phyloP scores from a whole-genome alignment of 805 yeast genomes.

The Kazachstania bromeliacearum region DNA sequence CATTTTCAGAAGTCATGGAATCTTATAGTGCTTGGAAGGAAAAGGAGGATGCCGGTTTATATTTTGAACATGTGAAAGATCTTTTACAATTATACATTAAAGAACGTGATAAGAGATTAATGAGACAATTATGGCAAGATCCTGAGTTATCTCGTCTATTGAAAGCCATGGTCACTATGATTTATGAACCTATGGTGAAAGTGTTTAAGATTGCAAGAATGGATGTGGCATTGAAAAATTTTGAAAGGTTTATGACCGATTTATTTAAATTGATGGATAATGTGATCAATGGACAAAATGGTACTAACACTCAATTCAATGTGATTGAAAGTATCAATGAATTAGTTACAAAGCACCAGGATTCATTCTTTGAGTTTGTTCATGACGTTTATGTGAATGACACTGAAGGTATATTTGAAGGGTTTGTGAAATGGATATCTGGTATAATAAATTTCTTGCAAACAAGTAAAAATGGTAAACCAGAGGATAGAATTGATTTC shows the following conservation, averaged over 20 bases:
- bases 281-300: slow-evolving; percentile 33
- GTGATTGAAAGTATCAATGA: slow-evolving; percentile 44
- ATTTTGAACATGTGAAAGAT: slow-evolving; percentile 48
- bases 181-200: slow-evolving; percentile 64
- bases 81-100: slow-evolving; percentile 56
- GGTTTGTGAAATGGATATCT: slow-evolving; percentile 66
- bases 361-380: slow-evolving; percentile 61
- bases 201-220: slow-evolving; percentile 60
- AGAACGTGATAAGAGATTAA: slow-evolving; percentile 62
- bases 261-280: slow-evolving; percentile 49
- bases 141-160: slow-evolving; percentile 69
- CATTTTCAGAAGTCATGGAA: slow-evolving; percentile 23
- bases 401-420: slow-evolving; percentile 57
- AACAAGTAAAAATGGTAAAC: slow-evolving; percentile 41
- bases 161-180: slow-evolving; percentile 60
- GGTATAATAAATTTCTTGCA: slow-evolving; percentile 54
- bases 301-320: slow-evolving; percentile 54
- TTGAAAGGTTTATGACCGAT: slow-evolving; percentile 60
- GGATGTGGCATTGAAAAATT: slow-evolving; percentile 52
- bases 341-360: slow-evolving; percentile 63
- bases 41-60: slow-evolving; percentile 26
- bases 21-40: slow-evolving; percentile 25
- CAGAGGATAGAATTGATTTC: slow-evolving; percentile 39
- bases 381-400: slow-evolving; percentile 80
- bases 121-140: slow-evolving; percentile 77